These are phyloP conservation scores for Adansonia grandidieri DNA, from an alignment of 441 rosid species.

Conservation along the genomic window DNA sequence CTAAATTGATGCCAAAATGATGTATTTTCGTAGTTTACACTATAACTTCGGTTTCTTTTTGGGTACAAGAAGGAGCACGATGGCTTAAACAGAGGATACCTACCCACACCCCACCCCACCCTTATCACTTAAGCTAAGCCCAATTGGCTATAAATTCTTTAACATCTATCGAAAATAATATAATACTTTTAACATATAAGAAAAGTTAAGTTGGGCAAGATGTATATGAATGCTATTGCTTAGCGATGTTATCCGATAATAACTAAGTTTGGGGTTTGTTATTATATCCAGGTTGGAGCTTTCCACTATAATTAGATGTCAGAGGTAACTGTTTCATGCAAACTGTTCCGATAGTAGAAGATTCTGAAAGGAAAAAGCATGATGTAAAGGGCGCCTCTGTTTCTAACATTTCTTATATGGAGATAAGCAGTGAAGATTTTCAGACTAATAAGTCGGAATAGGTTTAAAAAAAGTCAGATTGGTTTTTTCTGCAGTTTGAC, in stretches of 20 bases:
- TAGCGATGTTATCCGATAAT: not conserved
- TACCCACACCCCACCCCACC: not conserved
- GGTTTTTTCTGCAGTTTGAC: not conserved
- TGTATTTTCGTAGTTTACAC: not conserved
- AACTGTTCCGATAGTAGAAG: not conserved
- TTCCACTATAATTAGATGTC: not conserved
- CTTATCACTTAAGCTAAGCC: not conserved
- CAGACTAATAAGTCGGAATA: not conserved
- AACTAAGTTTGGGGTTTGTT: not conserved
- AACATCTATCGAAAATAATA: not conserved
- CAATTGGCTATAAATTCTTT: not conserved
- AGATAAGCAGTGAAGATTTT: not conserved
- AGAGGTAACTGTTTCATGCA: not conserved
- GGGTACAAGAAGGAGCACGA: not conserved
- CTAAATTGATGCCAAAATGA: slow-evolving; percentile 1
- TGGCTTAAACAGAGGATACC: not conserved
- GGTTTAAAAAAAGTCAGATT: not conserved
- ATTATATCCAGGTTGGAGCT: not conserved
- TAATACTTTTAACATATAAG: not conserved
- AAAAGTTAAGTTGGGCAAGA: not conserved
- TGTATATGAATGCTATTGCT: not conserved
- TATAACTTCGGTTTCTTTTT: not conserved
- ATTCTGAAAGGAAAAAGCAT: not conserved
- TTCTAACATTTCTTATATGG: not conserved
- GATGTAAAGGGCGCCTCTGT: not conserved